Evolutionary conservation across 495 filamentous ascomycete species (phyloP).

Genomic region (Halenospora varia): DNA sequence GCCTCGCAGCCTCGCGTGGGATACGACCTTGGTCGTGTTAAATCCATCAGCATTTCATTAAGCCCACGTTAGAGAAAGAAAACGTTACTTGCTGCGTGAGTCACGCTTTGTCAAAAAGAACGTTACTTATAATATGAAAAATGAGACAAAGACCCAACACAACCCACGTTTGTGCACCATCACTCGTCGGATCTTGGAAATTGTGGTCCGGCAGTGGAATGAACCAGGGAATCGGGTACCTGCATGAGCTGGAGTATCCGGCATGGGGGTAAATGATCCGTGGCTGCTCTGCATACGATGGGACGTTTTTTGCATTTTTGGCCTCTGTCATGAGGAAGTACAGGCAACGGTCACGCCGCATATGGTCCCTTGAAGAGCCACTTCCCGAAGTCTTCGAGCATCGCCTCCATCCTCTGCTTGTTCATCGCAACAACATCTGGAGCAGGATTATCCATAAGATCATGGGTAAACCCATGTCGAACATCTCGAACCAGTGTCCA

Average conservation of each 20-base stretch:
- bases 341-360: neutral
- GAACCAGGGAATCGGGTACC: neutral
- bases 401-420: neutral
- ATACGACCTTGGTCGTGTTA: neutral
- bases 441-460: neutral
- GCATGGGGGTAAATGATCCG: too few species aligned
- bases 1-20: neutral
- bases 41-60: neutral
- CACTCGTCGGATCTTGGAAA: neutral
- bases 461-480: conserved; percentile 18
- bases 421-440: neutral
- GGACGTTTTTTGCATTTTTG: neutral
- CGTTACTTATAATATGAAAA: neutral
- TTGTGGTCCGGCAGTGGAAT: neutral
- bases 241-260: too few species aligned
- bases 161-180: neutral
- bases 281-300: neutral
- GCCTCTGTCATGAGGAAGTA: too few species aligned
- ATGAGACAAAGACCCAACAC: neutral
- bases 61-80: neutral
- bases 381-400: neutral
- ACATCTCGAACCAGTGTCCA: conserved; percentile 12
- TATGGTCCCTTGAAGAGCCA: conserved; percentile 8
- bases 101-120: neutral
- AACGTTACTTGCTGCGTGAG: neutral